Evolutionary conservation across 768 basidiomycete genomes (phyloP).

Genomic region (Pleurotus sapidus): DNA sequence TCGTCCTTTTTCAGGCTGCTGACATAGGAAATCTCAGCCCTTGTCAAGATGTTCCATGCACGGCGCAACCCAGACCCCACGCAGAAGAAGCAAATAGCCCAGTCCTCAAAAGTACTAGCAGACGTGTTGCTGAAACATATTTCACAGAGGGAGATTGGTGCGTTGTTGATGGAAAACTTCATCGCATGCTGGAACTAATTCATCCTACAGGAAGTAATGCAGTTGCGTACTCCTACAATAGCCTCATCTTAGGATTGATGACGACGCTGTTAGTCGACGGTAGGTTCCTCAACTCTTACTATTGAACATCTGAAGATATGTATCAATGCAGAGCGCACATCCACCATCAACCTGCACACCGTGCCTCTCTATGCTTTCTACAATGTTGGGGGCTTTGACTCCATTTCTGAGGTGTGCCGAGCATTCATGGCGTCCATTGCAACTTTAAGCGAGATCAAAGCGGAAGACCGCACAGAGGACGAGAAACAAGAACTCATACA

Average conservation of each 20-base stretch:
- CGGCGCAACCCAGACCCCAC: slow-evolving; percentile 70
- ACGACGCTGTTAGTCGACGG: slow-evolving; percentile 48
- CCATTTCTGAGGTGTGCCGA: slow-evolving; percentile 56
- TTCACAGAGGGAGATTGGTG: slow-evolving; percentile 49
- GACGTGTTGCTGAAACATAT: slow-evolving; percentile 73
- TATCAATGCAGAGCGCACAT: slow-evolving; percentile 62
- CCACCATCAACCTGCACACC: slow-evolving; percentile 75
- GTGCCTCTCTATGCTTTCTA: slow-evolving; percentile 77
- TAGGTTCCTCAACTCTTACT: slow-evolving; percentile 15
- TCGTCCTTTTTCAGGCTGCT: background rate
- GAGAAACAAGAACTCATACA: slow-evolving; percentile 68
- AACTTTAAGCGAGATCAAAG: slow-evolving; percentile 40
- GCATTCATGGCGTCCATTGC: slow-evolving; percentile 58
- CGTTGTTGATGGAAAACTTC: slow-evolving; percentile 14
- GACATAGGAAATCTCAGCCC: slow-evolving; percentile 42
- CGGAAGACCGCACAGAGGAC: slow-evolving; percentile 54
- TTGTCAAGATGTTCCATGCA: slow-evolving; percentile 84
- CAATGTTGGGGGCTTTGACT: slow-evolving; percentile 66
- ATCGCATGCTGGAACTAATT: slow-evolving; percentile 13
- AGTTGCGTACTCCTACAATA: slow-evolving; percentile 43
- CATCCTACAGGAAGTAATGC: slow-evolving; percentile 18
- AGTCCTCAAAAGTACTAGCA: slow-evolving; percentile 69
- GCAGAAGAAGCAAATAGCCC: slow-evolving; percentile 76
- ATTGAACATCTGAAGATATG: too few species aligned
- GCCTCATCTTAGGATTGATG: slow-evolving; percentile 43